Base-by-base conservation (phyloP, 352 stramenopile species). In the Pythium vanterpoolii region DNA sequence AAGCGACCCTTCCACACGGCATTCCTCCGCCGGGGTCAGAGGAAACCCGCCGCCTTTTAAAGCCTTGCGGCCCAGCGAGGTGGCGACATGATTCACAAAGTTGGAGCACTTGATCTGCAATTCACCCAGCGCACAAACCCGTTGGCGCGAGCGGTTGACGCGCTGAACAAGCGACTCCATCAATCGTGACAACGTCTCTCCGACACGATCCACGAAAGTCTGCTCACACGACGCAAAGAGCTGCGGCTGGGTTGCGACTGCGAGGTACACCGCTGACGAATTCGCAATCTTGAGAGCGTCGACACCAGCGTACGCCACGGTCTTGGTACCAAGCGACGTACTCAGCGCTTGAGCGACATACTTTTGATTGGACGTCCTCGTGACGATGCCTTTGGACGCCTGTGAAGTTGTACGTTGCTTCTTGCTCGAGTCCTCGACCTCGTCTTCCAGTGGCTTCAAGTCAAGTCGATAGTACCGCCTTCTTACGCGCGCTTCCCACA, bases 211-310 rank as follows among this genome's bases (percentile, higher is more conserved):
- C 9, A 91, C 60, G 53, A 86, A 90, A 30, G 61, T 40, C 10
- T 70, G 71, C 31, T 93, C 82, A 23, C 76, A 88, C 0, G 28
- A 53, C 6, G 76, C 56, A 33, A 83, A 62, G 42, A 83, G 75
- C 44, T 77, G 74, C 7, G 76, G 64, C 4, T 74, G 46, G 3
- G 48, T 57, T 3, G 77, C 69, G 16, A 76, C 51, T 3, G 75
- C 72, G 21, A 90, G 36, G 42, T 77, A 88, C 1, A 81, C 34
- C 19, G 60, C 68, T 0, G 74, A 71, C 1, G 44, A 56, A 14
- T 5, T 11, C 44, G 18, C 9, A 53, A 42, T 36, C 26, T 54
- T 49, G n/a, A 88, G 63, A 1, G 72, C 48, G 3, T 62, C 26
- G 0, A 90, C 19, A 1, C 58, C 50, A 0, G 67, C 68, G n/a